phyloP scores from a whole-genome alignment of 2,329 filamentous ascomycete species.

The Coniella lustricola region DNA sequence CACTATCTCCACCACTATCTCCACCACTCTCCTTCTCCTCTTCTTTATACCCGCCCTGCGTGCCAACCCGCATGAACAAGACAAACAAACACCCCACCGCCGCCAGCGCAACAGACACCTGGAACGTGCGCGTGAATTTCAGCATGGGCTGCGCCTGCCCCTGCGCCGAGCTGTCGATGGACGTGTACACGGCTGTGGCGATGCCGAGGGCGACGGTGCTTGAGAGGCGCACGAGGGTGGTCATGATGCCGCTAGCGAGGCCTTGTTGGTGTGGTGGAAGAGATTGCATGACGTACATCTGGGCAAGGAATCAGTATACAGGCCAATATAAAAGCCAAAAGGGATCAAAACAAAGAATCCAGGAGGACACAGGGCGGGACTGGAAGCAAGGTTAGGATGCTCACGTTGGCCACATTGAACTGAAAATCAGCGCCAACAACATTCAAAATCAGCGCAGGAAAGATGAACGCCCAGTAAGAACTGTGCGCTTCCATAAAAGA shows the following conservation, averaged over 20 bases:
- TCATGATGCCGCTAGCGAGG: slow-evolving; percentile 61
- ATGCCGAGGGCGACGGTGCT: slow-evolving; percentile 55
- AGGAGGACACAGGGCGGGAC: too few relatives aligned
- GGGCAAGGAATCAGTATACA: neutral
- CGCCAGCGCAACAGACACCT: slow-evolving; percentile 39
- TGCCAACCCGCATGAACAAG: slow-evolving; percentile 45
- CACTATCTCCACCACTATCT: too few relatives aligned
- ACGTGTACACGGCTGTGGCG: slow-evolving; percentile 53
- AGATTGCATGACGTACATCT: slow-evolving; percentile 65
- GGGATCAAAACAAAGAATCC: too few relatives aligned
- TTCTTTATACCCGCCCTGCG: slow-evolving; percentile 35
- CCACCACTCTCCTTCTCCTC: neutral
- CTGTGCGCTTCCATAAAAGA: slow-evolving; percentile 47
- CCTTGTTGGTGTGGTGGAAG: slow-evolving; percentile 57
- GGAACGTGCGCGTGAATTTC: slow-evolving; percentile 45
- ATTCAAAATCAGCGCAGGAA: slow-evolving; percentile 52
- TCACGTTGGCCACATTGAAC: slow-evolving; percentile 62
- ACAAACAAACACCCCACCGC: slow-evolving; percentile 38
- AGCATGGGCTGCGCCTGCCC: slow-evolving; percentile 34
- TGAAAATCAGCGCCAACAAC: slow-evolving; percentile 63
- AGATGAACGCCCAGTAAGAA: slow-evolving; percentile 59
- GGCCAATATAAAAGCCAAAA: too few relatives aligned
- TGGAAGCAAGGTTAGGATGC: slow-evolving; percentile 18
- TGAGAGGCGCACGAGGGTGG: slow-evolving; percentile 56
- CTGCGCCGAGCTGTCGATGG: slow-evolving; percentile 30